These are phyloP conservation scores for Excoecaria agallocha DNA, from an alignment of 345 rosid species.

Conservation along the genomic window DNA sequence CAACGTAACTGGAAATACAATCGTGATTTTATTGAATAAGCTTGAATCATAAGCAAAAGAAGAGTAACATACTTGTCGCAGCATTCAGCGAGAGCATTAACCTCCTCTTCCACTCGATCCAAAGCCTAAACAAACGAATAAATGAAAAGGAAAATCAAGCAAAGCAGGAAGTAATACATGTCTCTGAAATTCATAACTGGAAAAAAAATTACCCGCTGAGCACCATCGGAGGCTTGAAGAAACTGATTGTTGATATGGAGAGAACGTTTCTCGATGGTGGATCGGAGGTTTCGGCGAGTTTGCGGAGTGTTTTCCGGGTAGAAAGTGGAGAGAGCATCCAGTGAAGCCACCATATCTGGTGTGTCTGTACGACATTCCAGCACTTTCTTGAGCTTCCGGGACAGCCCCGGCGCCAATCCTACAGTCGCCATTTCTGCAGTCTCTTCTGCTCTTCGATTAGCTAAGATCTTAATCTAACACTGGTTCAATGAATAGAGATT, in stretches of 20 bases:
- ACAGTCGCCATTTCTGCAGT: constrained; percentile 33
- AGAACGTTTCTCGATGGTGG: constrained; percentile 93
- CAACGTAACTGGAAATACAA: not conserved
- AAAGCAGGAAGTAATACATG: not conserved
- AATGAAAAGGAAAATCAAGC: not conserved
- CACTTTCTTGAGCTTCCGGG: constrained; percentile 92
- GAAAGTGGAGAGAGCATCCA: constrained; percentile 79
- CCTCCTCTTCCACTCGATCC: constrained; percentile 96
- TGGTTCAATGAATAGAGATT: not conserved
- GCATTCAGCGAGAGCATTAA: constrained; percentile 82
- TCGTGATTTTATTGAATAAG: not conserved
- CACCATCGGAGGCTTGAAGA: constrained; percentile 64
- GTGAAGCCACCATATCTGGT: constrained; percentile 77
- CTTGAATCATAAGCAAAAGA: not conserved
- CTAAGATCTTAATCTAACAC: not conserved
- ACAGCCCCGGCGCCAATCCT: constrained; percentile 90
- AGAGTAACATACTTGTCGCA: constrained; percentile 58
- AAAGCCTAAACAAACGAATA: constrained; percentile 40
- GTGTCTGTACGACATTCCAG: constrained; percentile 85
- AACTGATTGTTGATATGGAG: constrained; percentile 79
- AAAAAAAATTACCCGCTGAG: constrained; percentile 48
- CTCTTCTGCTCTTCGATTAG: not conserved
- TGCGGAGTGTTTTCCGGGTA: constrained; percentile 81
- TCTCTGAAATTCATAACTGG: not conserved
- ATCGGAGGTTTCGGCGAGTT: constrained; percentile 92